Evolutionary conservation across 2,329 filamentous ascomycete species (phyloP).

Genomic region (Stagonosporopsis cucurbitacearum): DNA sequence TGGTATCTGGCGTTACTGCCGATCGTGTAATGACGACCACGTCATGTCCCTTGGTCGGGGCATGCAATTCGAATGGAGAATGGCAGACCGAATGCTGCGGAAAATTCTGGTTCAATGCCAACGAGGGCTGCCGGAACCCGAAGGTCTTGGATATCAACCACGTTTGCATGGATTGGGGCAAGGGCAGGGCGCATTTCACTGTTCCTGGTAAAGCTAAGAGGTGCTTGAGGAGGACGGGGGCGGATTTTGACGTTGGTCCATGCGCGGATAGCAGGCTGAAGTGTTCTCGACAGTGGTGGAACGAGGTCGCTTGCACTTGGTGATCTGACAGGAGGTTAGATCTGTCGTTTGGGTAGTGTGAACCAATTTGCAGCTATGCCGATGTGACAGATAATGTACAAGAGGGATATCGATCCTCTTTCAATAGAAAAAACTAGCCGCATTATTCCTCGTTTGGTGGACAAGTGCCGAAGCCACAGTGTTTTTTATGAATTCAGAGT

Average conservation of each 20-base stretch:
- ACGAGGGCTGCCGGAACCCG: neutral
- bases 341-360: no score
- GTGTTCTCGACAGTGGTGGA: neutral
- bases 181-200: neutral
- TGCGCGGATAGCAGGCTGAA: neutral
- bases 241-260: neutral
- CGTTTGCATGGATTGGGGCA: neutral
- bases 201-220: neutral
- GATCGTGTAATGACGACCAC: neutral
- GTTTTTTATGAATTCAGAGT: no score
- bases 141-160: neutral
- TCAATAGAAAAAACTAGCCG: no score
- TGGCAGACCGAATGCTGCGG: neutral
- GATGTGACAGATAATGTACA: no score
- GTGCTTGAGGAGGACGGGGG: neutral
- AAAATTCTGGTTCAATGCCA: neutral
- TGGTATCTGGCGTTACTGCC: neutral
- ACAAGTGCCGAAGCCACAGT: no score
- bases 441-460: no score
- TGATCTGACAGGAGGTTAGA: slow-evolving; percentile 12
- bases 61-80: neutral
- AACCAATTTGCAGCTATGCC: no score
- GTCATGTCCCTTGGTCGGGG: neutral
- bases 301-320: slow-evolving; percentile 19
- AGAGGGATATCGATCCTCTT: no score